Evolutionary conservation across 1,284 basidiomycete species (phyloP), one percentile per base, ranked within the genome.

Genomic region (Boletus smithii): DNA sequence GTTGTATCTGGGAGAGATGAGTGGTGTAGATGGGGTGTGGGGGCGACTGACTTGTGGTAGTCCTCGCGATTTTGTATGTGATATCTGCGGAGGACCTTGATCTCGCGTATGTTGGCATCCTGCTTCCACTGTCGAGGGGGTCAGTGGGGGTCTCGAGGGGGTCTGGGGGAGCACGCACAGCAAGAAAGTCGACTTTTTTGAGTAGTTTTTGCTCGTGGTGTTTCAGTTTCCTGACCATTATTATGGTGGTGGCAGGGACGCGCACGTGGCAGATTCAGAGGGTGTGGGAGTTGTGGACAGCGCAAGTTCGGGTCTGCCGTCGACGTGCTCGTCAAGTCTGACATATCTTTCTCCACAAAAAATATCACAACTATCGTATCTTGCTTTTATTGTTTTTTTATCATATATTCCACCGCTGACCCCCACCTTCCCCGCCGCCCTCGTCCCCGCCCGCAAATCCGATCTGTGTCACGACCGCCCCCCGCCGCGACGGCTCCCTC

Each of bases 51-150:
- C 83, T 94, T 94, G 79, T 93, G 88, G 69, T 99, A 98, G 71
- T 99, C 95, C 53, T 98, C 94, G 59, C 93, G 73, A 70, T 93
- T 79, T 65, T 95, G 93, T 53, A 97, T 81, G 71, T 99, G 95
- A 68, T 98, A 99, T 51, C 94, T 75, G 36, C 95, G 82, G 85
- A 99, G 91, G 48, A 99, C 89, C 68, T 90, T 93, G 69, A 93
- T 83, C 74, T 99, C 95, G 42, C 95, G 84, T 39, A 89, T 72
- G 63, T 86, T 89, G 8, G 89, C 84, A 83, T 98, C 95, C 70
- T 93, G 87, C 73, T 95, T 98, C 95, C 97, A 99, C 88, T 97
- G 68, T 33, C 16, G 32, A 6, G 17, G 33, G 17, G 32, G 37
- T 48, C 42, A 48, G 35, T 23, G 24, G 24, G n/a, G 26, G 30